Percentiles rank a stretch among this genome's conserved stretches.
Evolutionary conservation across 768 basidiomycete species (phyloP).

Genomic region (Sporobolomyces phaffii): DNA sequence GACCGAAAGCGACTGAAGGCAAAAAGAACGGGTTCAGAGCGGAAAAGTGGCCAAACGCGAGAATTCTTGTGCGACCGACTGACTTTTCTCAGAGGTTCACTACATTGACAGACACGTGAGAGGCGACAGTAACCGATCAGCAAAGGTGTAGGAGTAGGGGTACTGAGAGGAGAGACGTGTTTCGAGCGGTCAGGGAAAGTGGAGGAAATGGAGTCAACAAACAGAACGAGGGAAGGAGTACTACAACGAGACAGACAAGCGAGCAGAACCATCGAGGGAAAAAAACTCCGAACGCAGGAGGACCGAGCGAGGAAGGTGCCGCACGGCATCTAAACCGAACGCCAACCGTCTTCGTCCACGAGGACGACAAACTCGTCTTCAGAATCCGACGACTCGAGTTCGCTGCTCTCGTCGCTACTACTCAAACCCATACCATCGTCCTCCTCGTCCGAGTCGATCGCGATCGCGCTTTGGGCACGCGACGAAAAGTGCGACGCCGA

Average conservation of each 20-base stretch:
- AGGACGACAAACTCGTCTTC: constrained; percentile 33
- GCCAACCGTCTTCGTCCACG: neutral
- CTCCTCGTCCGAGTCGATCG: constrained; percentile 1
- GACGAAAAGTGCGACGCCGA: neutral
- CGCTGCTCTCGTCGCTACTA: constrained; percentile 7
- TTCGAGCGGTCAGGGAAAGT: too few species aligned
- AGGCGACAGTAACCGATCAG: too few species aligned
- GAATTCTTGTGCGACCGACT: too few species aligned
- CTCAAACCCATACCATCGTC: constrained; percentile 4
- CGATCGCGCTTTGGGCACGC: neutral
- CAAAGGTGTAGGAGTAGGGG: too few species aligned
- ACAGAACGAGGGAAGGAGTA: neutral
- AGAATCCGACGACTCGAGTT: constrained; percentile 12
- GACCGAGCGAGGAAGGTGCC: neutral
- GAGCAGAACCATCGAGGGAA: too few species aligned
- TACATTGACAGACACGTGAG: too few species aligned
- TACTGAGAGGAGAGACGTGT: neutral
- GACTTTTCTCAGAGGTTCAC: too few species aligned
- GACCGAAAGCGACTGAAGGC: neutral
- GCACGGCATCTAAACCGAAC: neutral
- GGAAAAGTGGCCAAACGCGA: too few species aligned
- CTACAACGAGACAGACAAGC: too few species aligned
- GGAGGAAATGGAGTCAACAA: constrained; percentile 1
- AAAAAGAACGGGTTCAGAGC: neutral
- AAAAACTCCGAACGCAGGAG: neutral